These are phyloP conservation scores for Colletotrichum sp. DNA, from an alignment of 2,329 filamentous ascomycete genomes.

Conservation along the genomic window DNA sequence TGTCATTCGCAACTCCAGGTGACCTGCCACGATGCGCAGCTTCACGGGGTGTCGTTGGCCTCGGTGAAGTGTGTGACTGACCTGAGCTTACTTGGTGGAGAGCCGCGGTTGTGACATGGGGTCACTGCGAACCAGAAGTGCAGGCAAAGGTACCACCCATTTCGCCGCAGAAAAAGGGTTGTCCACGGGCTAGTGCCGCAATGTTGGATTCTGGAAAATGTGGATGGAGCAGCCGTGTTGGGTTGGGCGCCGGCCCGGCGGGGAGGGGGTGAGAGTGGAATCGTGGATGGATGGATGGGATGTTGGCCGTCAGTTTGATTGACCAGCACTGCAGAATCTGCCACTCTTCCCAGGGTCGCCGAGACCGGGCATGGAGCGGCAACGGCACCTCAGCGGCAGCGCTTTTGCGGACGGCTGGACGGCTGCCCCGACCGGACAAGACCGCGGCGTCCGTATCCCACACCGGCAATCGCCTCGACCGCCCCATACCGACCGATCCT, in stretches of 20 bases:
- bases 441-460: conserved; percentile 14
- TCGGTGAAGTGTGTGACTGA: conserved; percentile 19
- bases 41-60: conserved; percentile 20
- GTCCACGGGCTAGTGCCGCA: conserved; percentile 18
- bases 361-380: conserved; percentile 14
- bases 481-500: conserved; percentile 12
- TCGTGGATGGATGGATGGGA: background rate
- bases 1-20: conserved; percentile 14
- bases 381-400: background rate
- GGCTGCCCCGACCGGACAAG: conserved; percentile 9
- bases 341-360: background rate
- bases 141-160: conserved; percentile 11
- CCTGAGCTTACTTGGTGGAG: conserved; percentile 21
- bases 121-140: conserved; percentile 14
- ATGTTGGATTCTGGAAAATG: conserved; percentile 21
- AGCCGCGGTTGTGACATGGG: conserved; percentile 18
- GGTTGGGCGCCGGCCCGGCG: conserved; percentile 17
- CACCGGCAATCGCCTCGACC: conserved; percentile 6
- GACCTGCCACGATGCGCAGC: conserved; percentile 5
- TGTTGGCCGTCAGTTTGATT: background rate
- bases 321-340: conserved; percentile 16
- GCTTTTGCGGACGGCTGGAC: background rate
- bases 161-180: background rate
- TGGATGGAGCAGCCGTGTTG: conserved; percentile 18
- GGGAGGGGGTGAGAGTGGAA: background rate